Base-by-base conservation (phyloP, 2,329 filamentous ascomycete genomes). In the Cercospora zeae-maydis region DNA sequence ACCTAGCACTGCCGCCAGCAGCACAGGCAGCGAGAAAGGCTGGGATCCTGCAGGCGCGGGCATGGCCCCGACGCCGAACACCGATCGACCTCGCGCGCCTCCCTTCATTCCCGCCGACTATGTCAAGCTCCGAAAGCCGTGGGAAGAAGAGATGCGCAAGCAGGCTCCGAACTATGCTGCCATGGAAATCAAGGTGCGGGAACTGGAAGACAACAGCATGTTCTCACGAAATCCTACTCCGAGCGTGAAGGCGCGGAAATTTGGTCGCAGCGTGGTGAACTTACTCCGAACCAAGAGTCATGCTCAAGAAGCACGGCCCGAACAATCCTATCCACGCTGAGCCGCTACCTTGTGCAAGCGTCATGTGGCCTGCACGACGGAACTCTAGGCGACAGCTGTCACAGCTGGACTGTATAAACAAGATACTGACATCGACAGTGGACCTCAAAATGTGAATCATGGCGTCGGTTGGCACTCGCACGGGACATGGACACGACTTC, bases 221-320 rank as follows among this genome's bases (percentile, higher is more conserved):
- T 61, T 66, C 47, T 63, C 65, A 27, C 64, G 67, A 3, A 70
- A 72, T 39, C 61, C 63, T 4, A 73, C 70, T n/a, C 70, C 72
- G 14, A 73, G 72, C 58, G 71, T 74, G 8, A 74, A 74, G 58
- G 73, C 73, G 21, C 66, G 73, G 10, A 73, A 72, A 42, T 75
- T 75, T 56, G 73, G 73, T 11, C 55, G 73, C 42, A 74, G 72
- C 61, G 70, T 75, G 53, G 73, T 75, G 39, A 75, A 74, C 47
- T 62, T 75, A 19, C 63, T 74, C 19, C 67, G 72, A 16, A 73
- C 71, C n/a, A 70, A 78, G 71, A 63, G 61, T 30, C 63, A 67
- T 37, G 61, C 57, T 13, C 37, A 36, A 21, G 65, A 67, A 42
- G 10, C 34, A 31, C 63, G 66, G 59, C 59, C 63, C 58, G 65